These are phyloP conservation scores for Chenopodium quinoa DNA, from an alignment of 148 eudicot genomes.

Conservation along the genomic window DNA sequence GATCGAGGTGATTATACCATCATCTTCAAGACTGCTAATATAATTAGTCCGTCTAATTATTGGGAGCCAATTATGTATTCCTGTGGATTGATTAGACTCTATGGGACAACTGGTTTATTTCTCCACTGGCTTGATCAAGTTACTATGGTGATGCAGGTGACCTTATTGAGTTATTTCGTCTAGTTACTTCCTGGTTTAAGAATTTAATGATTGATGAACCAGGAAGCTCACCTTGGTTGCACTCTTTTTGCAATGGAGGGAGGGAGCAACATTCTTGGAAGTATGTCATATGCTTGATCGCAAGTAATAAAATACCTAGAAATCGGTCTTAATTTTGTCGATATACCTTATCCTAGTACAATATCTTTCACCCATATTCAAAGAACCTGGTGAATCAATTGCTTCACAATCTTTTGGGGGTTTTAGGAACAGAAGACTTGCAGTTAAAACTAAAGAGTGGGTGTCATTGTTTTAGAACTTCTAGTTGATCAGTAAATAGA, in stretches of 20 bases:
- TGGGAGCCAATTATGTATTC: neutral
- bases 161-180: neutral
- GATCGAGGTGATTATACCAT: neutral
- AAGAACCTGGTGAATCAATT: neutral
- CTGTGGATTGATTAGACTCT: neutral
- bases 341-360: neutral
- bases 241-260: neutral
- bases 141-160: neutral
- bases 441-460: neutral
- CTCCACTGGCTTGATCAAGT: neutral
- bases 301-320: neutral
- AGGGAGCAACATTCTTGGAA: neutral
- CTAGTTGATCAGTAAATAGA: neutral
- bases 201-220: neutral
- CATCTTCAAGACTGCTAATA: neutral
- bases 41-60: neutral
- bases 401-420: neutral
- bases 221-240: neutral
- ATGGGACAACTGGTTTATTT: neutral
- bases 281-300: neutral
- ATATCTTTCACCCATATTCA: neutral
- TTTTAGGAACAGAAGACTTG: neutral
- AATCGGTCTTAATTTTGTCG: neutral
- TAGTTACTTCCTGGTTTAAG: neutral
- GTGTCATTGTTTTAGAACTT: neutral